These are phyloP conservation scores for Boletus speciosus DNA, from an alignment of 768 basidiomycete genomes.

Conservation along the genomic window DNA sequence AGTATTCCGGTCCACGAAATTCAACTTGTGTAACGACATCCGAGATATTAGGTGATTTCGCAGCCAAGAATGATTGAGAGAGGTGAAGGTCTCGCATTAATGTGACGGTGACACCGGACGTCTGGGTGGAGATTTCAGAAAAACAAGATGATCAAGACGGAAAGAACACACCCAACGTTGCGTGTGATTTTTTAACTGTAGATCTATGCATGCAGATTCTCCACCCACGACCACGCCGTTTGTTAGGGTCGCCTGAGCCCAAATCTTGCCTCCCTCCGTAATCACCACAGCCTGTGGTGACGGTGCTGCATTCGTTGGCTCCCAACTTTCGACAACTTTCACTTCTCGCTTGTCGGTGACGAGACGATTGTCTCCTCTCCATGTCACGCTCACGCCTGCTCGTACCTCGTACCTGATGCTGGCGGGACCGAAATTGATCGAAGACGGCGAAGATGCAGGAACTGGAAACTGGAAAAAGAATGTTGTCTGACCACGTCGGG, in stretches of 20 bases:
- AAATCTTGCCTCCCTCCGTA: slow-evolving; percentile 77
- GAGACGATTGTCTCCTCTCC: slow-evolving; percentile 70
- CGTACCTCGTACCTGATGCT: slow-evolving; percentile 69
- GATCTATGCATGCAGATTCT: slow-evolving; percentile 65
- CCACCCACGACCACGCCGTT: slow-evolving; percentile 65
- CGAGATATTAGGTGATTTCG: slow-evolving; percentile 42
- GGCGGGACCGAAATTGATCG: slow-evolving; percentile 69
- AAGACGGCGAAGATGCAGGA: slow-evolving; percentile 62
- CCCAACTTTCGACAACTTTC: slow-evolving; percentile 58
- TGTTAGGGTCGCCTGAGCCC: slow-evolving; percentile 66
- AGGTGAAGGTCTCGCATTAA: slow-evolving; percentile 61
- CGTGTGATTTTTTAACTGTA: slow-evolving; percentile 82
- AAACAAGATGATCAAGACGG: background rate
- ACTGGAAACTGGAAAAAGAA: slow-evolving; percentile 80
- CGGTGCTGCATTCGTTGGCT: slow-evolving; percentile 35
- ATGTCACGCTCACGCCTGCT: slow-evolving; percentile 67
- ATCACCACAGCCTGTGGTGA: slow-evolving; percentile 58
- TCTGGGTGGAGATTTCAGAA: slow-evolving; percentile 41
- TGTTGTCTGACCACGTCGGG: slow-evolving; percentile 70
- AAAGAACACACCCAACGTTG: slow-evolving; percentile 59
- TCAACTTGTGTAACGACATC: slow-evolving; percentile 68
- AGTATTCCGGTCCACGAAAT: slow-evolving; percentile 73
- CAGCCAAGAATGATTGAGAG: slow-evolving; percentile 33
- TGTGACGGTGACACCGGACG: slow-evolving; percentile 59
- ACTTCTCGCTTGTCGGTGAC: slow-evolving; percentile 61